Evolutionary conservation across 352 stramenopile species (phyloP).

Genomic region (Thalassiosira delicatula): DNA sequence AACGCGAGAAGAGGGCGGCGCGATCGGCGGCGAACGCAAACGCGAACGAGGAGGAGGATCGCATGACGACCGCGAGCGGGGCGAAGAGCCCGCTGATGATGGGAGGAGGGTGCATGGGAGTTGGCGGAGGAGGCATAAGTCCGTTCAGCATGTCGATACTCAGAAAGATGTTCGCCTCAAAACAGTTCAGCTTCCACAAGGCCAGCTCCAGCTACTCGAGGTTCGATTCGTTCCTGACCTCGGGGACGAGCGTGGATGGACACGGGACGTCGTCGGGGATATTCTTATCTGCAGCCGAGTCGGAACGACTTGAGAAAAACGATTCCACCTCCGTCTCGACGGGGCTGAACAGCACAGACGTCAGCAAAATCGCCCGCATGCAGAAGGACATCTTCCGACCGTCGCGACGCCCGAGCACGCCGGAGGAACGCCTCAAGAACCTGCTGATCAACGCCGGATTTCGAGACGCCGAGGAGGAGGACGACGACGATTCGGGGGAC

Average conservation of each 20-base stretch:
- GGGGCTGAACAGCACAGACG: too few relatives aligned
- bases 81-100: too few relatives aligned
- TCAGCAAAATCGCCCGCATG: too few relatives aligned
- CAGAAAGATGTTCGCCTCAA: slow-evolving; percentile 48
- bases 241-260: slow-evolving; percentile 1
- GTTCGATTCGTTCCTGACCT: slow-evolving; percentile 54
- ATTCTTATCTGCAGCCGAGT: too few relatives aligned
- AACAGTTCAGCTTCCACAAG: slow-evolving; percentile 51
- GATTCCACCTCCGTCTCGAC: slow-evolving; percentile 17
- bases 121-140: slow-evolving; percentile 38
- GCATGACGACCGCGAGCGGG: too few relatives aligned
- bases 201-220: slow-evolving; percentile 40
- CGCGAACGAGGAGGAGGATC: too few relatives aligned
- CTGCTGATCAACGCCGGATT: slow-evolving; percentile 59
- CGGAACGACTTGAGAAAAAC: too few relatives aligned
- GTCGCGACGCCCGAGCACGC: neutral
- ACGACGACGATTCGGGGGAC: slow-evolving; percentile 8
- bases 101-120: too few relatives aligned
- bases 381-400: slow-evolving; percentile 56
- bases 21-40: too few relatives aligned
- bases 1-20: too few relatives aligned
- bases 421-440: slow-evolving; percentile 40
- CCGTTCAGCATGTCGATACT: slow-evolving; percentile 47
- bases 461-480: slow-evolving; percentile 14
- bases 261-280: too few relatives aligned